These are phyloP conservation scores for Ophiocordyceps camponoti-rufipedis DNA, from an alignment of 2,329 filamentous ascomycete species.

Conservation along the genomic window DNA sequence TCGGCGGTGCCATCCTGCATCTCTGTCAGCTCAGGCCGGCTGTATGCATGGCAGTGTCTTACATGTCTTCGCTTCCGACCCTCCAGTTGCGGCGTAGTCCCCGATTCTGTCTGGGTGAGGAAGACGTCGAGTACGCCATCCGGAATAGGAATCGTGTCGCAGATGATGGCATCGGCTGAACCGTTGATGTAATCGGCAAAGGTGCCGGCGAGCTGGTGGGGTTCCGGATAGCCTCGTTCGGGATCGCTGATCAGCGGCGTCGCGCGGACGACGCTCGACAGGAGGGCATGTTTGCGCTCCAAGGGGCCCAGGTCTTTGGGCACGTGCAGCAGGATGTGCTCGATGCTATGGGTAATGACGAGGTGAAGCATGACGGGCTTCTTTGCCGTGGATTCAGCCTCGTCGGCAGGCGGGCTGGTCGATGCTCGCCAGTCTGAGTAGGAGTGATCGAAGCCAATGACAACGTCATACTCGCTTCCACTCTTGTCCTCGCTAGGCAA, in stretches of 20 bases:
- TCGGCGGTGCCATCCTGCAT: conserved; percentile 15
- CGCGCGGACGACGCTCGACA: conserved; percentile 18
- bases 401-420: conserved; percentile 1
- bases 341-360: conserved; percentile 31
- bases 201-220: conserved; percentile 25
- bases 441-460: conserved; percentile 35
- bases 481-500: conserved; percentile 20
- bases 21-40: conserved; percentile 1
- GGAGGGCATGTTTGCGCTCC: conserved; percentile 28
- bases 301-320: conserved; percentile 15
- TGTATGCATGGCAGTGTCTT: conserved; percentile 8
- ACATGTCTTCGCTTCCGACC: conserved; percentile 31
- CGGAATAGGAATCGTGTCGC: conserved; percentile 28
- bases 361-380: conserved; percentile 29
- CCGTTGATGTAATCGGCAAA: conserved; percentile 28
- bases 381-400: conserved; percentile 4
- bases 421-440: conserved; percentile 20
- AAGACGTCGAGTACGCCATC: conserved; percentile 30
- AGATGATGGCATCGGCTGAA: conserved; percentile 18
- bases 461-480: conserved; percentile 24
- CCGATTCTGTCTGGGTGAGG: conserved; percentile 17
- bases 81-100: conserved; percentile 7
- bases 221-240: conserved; percentile 19
- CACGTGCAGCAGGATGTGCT: conserved; percentile 33
- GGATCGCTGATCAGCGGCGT: conserved; percentile 21